Percentiles rank a stretch among this genome's conserved stretches.
These are phyloP conservation scores for Sporothrix phasma DNA, from an alignment of 2,329 filamentous ascomycete species.

Conservation along the genomic window DNA sequence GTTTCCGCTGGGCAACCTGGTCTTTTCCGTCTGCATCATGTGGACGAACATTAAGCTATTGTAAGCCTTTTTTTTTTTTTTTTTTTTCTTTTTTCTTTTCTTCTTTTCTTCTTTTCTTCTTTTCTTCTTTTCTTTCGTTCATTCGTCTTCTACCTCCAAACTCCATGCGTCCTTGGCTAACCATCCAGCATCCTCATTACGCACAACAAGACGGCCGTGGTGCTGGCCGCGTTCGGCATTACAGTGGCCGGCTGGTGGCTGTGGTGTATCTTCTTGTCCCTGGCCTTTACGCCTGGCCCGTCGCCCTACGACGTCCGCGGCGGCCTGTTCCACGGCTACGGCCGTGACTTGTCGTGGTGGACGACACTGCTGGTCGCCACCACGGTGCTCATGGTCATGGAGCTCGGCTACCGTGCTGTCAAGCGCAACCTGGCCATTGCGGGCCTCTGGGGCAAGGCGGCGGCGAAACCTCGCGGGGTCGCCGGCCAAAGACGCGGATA, in stretches of 20 bases:
- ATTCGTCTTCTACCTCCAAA: too few relatives aligned
- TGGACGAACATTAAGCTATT: conserved; percentile 70
- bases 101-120: too few relatives aligned
- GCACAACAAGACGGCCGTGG: conserved; percentile 60
- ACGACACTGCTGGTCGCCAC: conserved; percentile 54
- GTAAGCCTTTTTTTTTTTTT: conserved; percentile 33
- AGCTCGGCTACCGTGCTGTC: conserved; percentile 45
- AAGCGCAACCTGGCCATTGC: conserved; percentile 37
- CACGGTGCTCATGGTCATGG: conserved; percentile 49
- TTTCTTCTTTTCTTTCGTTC: too few relatives aligned
- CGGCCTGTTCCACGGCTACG: conserved; percentile 56
- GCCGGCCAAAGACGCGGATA: background rate
- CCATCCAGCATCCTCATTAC: conserved; percentile 57
- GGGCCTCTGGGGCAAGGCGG: conserved; percentile 33
- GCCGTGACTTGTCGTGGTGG: conserved; percentile 64
- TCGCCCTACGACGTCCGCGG: conserved; percentile 56
- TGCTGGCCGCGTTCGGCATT: conserved; percentile 46
- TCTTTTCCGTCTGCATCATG: conserved; percentile 60
- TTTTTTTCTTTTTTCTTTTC: background rate
- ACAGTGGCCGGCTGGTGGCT: conserved; percentile 56
- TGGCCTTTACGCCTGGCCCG: conserved; percentile 42
- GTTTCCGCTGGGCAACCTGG: conserved; percentile 64
- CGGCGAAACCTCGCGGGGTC: background rate
- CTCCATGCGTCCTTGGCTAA: background rate
- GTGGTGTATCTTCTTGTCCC: conserved; percentile 65